Percentiles rank a stretch among this genome's conserved stretches.
phyloP scores from a whole-genome alignment of 495 filamentous ascomycete genomes.

The Antarctomyces pellizariae region DNA sequence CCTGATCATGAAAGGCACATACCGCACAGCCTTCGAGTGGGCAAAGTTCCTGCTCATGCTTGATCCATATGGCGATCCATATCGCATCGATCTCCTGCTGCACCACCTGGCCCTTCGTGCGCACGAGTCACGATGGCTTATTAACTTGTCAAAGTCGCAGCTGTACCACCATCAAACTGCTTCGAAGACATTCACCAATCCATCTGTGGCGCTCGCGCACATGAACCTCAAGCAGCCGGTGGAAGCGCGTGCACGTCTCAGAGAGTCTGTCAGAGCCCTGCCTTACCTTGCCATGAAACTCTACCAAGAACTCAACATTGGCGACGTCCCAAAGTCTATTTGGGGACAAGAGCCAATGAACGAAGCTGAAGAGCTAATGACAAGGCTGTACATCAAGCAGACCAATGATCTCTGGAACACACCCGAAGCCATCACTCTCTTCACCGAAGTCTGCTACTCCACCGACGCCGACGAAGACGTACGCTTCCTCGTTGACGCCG shows the following conservation, averaged over 20 bases:
- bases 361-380: conserved; percentile 44
- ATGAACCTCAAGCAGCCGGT: conserved; percentile 40
- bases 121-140: conserved; percentile 47
- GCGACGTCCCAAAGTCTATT: conserved; percentile 44
- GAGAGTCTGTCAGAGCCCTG: conserved; percentile 37
- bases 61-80: conserved; percentile 54
- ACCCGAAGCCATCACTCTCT: conserved; percentile 40
- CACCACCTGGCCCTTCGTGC: conserved; percentile 69
- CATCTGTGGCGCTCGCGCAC: conserved; percentile 51
- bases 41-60: conserved; percentile 60
- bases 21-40: conserved; percentile 84
- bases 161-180: conserved; percentile 25
- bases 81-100: conserved; percentile 50
- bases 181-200: conserved; percentile 37
- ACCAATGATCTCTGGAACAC: conserved; percentile 84
- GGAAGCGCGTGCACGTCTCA: conserved; percentile 36
- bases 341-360: conserved; percentile 58
- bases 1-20: conserved; percentile 74
- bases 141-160: conserved; percentile 41
- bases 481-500: conserved; percentile 17
- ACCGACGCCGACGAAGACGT: conserved; percentile 20
- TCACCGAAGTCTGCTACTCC: conserved; percentile 43
- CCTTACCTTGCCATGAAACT: conserved; percentile 67
- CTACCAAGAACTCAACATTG: conserved; percentile 51
- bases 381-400: conserved; percentile 54